phyloP scores from a whole-genome alignment of 179 eudicot species.

The Silene noctiflora region DNA sequence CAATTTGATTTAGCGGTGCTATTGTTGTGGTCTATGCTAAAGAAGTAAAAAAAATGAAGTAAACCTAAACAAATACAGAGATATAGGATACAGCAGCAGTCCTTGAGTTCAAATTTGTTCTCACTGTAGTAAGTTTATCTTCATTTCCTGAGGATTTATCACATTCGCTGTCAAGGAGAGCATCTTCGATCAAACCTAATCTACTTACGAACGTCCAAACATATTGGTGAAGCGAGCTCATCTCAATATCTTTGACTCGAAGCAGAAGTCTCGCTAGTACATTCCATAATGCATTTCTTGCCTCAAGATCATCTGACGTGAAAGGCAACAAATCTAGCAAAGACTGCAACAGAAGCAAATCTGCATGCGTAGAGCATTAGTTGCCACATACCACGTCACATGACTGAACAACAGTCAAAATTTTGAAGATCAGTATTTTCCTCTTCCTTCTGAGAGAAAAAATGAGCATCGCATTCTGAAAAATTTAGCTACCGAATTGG shows the following conservation, averaged over 20 bases:
- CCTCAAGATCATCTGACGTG: slow-evolving; percentile 79
- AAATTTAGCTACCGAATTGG: not conserved
- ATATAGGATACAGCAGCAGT: slow-evolving; percentile 70
- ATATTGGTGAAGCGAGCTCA: slow-evolving; percentile 42
- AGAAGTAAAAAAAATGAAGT: not conserved
- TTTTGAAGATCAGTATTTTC: not conserved
- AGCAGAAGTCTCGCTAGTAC: slow-evolving; percentile 52
- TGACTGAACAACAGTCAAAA: slow-evolving; percentile 10
- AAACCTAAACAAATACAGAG: not conserved
- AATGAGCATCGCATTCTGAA: not conserved
- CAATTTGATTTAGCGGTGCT: not conserved
- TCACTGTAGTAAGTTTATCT: slow-evolving; percentile 23
- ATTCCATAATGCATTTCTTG: slow-evolving; percentile 87
- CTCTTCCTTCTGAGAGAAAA: not conserved
- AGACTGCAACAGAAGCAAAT: slow-evolving; percentile 64
- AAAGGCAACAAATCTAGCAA: slow-evolving; percentile 71
- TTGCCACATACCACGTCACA: not conserved
- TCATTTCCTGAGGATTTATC: slow-evolving; percentile 33
- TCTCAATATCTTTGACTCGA: slow-evolving; percentile 40
- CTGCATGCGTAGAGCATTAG: slow-evolving; percentile 43
- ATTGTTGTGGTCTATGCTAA: not conserved
- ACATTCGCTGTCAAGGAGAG: slow-evolving; percentile 49
- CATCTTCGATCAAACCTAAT: slow-evolving; percentile 72
- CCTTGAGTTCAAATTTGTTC: slow-evolving; percentile 36
- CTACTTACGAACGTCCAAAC: slow-evolving; percentile 50